These are phyloP conservation scores for Lodderomyces margitis DNA, from an alignment of 1,139 yeast species.

Conservation along the genomic window DNA sequence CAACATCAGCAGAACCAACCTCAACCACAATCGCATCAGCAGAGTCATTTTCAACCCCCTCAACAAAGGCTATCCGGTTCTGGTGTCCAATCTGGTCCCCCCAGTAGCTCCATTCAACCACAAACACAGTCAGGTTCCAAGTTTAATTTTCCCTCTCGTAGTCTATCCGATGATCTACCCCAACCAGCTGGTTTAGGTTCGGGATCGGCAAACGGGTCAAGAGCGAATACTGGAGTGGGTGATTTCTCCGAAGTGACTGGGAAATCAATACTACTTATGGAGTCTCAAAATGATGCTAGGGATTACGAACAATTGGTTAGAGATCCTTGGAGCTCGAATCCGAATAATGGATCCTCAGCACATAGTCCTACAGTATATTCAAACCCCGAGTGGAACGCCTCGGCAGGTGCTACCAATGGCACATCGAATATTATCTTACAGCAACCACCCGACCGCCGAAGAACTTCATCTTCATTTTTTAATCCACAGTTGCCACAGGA, in stretches of 20 bases:
- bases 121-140: conserved; percentile 8
- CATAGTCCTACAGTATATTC: conserved; percentile 29
- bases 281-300: conserved; percentile 53
- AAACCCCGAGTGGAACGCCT: conserved; percentile 14
- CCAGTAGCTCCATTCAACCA: not conserved
- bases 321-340: conserved; percentile 39
- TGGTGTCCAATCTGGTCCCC: not conserved
- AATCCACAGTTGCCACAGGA: conserved; percentile 7
- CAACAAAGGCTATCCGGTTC: conserved; percentile 15
- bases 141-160: conserved; percentile 12
- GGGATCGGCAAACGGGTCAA: conserved; percentile 15
- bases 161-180: conserved; percentile 7
- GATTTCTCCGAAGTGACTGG: conserved; percentile 45
- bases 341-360: conserved; percentile 20
- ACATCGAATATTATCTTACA: conserved; percentile 7
- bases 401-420: conserved; percentile 12
- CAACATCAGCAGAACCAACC: conserved; percentile 18
- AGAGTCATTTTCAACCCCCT: conserved; percentile 8
- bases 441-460: conserved; percentile 9
- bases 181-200: conserved; percentile 17
- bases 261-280: conserved; percentile 55
- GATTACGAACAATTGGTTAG: conserved; percentile 52
- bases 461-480: conserved; percentile 9
- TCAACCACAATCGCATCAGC: conserved; percentile 16
- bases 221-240: not conserved